A percentile compares a stretch with the other conserved stretches of the same genome.
These are phyloP conservation scores for Grosmannia clavigera DNA, from an alignment of 2,329 filamentous ascomycete genomes.

Conservation along the genomic window DNA sequence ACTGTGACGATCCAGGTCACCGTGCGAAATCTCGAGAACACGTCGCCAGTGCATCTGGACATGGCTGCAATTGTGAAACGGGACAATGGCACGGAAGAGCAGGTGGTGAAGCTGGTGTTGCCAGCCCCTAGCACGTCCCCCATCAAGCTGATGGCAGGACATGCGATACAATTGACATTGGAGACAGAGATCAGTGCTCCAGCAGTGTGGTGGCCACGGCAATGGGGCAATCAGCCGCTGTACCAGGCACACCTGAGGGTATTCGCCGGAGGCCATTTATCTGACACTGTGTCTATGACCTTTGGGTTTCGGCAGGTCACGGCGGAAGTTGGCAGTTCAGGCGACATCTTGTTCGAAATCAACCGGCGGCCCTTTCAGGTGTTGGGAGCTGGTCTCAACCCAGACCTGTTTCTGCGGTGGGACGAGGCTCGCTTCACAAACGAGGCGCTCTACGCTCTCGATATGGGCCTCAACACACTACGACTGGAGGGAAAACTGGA, in stretches of 20 bases:
- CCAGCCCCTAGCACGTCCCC: neutral
- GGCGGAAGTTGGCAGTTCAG: slow-evolving; percentile 34
- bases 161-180: slow-evolving; percentile 8
- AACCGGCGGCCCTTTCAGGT: slow-evolving; percentile 49
- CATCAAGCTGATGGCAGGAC: slow-evolving; percentile 6
- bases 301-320: slow-evolving; percentile 46
- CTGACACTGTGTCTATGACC: slow-evolving; percentile 19
- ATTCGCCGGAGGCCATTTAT: slow-evolving; percentile 6
- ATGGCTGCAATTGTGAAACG: slow-evolving; percentile 12
- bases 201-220: slow-evolving; percentile 47
- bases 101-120: neutral
- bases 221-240: slow-evolving; percentile 38
- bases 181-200: slow-evolving; percentile 7
- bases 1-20: slow-evolving; percentile 25
- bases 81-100: neutral
- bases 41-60: slow-evolving; percentile 21
- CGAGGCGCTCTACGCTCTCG: slow-evolving; percentile 41
- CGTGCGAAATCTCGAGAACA: slow-evolving; percentile 27
- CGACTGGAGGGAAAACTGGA: slow-evolving; percentile 54
- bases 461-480: slow-evolving; percentile 51
- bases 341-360: slow-evolving; percentile 42
- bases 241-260: slow-evolving; percentile 19
- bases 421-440: slow-evolving; percentile 31
- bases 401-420: slow-evolving; percentile 51
- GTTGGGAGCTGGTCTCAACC: slow-evolving; percentile 45